These are phyloP conservation scores for Plasmodium gallinaceum DNA, from an alignment of 169 alveolate species.

Conservation along the genomic window DNA sequence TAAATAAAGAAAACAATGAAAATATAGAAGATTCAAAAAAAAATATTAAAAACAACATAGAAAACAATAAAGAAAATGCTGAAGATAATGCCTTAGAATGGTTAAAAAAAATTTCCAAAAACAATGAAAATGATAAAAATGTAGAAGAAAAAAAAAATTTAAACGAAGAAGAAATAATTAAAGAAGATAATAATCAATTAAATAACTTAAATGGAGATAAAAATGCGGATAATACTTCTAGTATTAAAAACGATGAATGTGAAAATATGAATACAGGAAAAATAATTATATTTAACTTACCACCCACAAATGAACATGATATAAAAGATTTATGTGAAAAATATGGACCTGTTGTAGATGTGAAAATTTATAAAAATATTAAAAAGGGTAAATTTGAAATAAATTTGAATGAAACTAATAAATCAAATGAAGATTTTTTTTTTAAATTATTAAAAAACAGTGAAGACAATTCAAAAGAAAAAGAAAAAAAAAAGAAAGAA, in stretches of 20 bases:
- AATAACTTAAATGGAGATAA: slow-evolving; percentile 2
- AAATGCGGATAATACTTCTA: neutral
- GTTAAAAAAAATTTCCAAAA: slow-evolving; percentile 67
- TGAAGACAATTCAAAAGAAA: neutral
- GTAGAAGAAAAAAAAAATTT: neutral
- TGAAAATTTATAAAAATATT: slow-evolving; percentile 63
- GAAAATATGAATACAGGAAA: slow-evolving; percentile 77
- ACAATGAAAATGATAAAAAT: slow-evolving; percentile 14
- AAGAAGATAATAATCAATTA: neutral
- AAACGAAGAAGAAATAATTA: neutral
- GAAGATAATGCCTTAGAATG: slow-evolving; percentile 69
- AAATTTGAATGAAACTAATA: slow-evolving; percentile 26
- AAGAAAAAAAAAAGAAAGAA: slow-evolving; percentile 27
- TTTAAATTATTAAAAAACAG: slow-evolving; percentile 60
- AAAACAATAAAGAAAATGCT: neutral
- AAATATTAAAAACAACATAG: neutral
- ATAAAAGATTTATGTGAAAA: slow-evolving; percentile 65
- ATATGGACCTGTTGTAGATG: slow-evolving; percentile 79
- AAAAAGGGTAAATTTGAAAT: slow-evolving; percentile 47
- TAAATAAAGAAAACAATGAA: neutral
- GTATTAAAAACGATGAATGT: neutral
- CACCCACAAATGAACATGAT: slow-evolving; percentile 67
- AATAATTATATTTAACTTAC: slow-evolving; percentile 67
- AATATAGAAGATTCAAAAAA: neutral
- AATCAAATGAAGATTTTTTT: slow-evolving; percentile 54